phyloP scores from a whole-genome alignment of 2,329 filamentous ascomycete genomes.

The Rhinocladiella similis region DNA sequence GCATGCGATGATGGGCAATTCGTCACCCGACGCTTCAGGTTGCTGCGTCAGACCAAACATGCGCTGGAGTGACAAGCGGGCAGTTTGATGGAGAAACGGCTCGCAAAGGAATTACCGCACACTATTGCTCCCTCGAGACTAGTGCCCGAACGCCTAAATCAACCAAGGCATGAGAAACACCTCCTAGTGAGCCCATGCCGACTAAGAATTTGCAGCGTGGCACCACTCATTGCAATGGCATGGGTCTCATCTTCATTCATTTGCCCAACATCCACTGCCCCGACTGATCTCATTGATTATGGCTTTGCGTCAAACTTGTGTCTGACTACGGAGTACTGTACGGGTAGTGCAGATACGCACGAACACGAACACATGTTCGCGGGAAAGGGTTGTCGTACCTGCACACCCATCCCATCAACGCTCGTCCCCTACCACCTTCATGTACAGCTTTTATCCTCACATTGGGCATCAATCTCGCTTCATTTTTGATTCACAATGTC shows the following conservation, averaged over 20 bases:
- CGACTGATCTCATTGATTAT: neutral
- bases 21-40: neutral
- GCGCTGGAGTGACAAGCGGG: neutral
- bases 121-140: neutral
- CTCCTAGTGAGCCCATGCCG: neutral
- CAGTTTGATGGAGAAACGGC: neutral
- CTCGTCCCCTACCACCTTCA: neutral
- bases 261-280: slow-evolving; percentile 12
- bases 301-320: neutral
- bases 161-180: neutral
- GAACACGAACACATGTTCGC: slow-evolving; percentile 6
- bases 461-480: slow-evolving; percentile 1
- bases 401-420: neutral
- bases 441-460: neutral
- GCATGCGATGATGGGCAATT: neutral
- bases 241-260: neutral
- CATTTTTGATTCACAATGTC: neutral
- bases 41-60: neutral
- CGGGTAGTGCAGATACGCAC: neutral
- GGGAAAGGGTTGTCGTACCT: neutral
- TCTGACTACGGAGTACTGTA: neutral
- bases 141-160: neutral
- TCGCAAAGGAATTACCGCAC: neutral
- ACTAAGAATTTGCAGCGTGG: slow-evolving; percentile 10
- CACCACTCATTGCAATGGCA: slow-evolving; percentile 20